phyloP scores from a whole-genome alignment of 1,139 yeast species.

The Geotrichum histeridarum region DNA sequence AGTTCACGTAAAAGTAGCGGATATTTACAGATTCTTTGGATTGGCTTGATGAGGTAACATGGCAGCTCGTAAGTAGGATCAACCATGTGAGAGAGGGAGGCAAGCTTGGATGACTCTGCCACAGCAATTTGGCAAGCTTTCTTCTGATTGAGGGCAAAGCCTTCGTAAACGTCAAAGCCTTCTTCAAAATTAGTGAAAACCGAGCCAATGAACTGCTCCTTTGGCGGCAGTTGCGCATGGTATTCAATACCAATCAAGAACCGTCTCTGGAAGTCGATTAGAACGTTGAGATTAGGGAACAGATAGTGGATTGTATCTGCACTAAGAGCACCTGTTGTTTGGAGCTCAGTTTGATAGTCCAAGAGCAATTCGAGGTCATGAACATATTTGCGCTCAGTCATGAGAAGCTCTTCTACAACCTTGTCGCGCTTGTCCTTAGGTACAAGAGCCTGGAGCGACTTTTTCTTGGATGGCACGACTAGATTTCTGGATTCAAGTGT shows the following conservation, averaged over 20 bases:
- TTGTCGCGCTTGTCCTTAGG: conserved; percentile 48
- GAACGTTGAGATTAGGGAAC: conserved; percentile 81
- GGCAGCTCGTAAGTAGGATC: conserved; percentile 89
- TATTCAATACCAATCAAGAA: conserved; percentile 85
- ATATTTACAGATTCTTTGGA: conserved; percentile 89
- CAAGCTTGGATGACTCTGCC: conserved; percentile 55
- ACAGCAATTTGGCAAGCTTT: conserved; percentile 78
- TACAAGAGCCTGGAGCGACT: conserved; percentile 15
- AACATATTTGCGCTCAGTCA: conserved; percentile 88
- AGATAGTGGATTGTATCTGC: conserved; percentile 75
- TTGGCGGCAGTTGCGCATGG: conserved; percentile 68
- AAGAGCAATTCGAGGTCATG: conserved; percentile 77
- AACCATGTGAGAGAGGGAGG: conserved; percentile 55
- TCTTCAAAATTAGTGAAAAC: conserved; percentile 71
- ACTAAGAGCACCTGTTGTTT: conserved; percentile 60
- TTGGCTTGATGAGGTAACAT: conserved; percentile 85
- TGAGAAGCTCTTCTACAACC: conserved; percentile 77
- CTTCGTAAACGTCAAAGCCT: conserved; percentile 84
- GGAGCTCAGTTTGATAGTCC: conserved; percentile 62
- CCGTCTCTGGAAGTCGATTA: conserved; percentile 88
- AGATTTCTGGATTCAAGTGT: conserved; percentile 29
- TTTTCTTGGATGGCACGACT: conserved; percentile 20
- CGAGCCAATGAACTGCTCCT: conserved; percentile 81
- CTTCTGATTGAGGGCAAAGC: conserved; percentile 78
- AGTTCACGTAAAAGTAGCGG: conserved; percentile 78